These are phyloP conservation scores for Ceratocystis eucalypticola DNA, from an alignment of 2,329 filamentous ascomycete species.

Conservation along the genomic window DNA sequence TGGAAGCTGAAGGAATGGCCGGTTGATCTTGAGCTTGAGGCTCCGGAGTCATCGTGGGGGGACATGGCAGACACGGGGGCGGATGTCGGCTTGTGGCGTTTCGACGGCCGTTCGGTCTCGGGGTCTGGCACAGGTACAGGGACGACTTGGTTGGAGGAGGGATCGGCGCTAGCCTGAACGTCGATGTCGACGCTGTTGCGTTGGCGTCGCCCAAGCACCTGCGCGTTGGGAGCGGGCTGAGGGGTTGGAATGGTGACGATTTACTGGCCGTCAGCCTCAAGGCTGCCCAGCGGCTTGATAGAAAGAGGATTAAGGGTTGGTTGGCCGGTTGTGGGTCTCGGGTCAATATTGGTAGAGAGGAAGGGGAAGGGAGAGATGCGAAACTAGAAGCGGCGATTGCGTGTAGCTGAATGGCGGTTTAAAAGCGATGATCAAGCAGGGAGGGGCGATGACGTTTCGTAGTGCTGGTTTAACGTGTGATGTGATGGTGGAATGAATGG, in stretches of 20 bases:
- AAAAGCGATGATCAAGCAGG: background rate
- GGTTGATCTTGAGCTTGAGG: background rate
- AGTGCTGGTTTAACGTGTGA: background rate
- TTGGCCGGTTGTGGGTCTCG: background rate
- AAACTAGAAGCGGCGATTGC: background rate
- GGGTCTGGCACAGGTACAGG: background rate
- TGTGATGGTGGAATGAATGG: background rate
- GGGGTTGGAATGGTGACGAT: slow-evolving; percentile 13
- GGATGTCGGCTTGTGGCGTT: background rate
- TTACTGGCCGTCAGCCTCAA: slow-evolving; percentile 9
- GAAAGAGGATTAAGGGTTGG: background rate
- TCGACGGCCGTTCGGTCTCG: slow-evolving; percentile 8
- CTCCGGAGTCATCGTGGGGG: background rate
- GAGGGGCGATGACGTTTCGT: background rate
- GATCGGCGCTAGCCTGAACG: slow-evolving; percentile 5
- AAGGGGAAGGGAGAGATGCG: background rate
- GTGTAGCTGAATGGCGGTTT: background rate
- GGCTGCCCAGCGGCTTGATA: slow-evolving; percentile 14
- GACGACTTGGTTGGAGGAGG: slow-evolving; percentile 1
- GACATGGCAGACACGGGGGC: background rate
- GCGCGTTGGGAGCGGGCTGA: slow-evolving; percentile 2
- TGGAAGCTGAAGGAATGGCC: background rate
- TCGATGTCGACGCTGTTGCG: slow-evolving; percentile 11
- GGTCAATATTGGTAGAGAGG: background rate
- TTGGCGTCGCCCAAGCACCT: slow-evolving; percentile 16